Base-by-base conservation (phyloP, 768 basidiomycete genomes). In the Boletus pseudopeckii region DNA sequence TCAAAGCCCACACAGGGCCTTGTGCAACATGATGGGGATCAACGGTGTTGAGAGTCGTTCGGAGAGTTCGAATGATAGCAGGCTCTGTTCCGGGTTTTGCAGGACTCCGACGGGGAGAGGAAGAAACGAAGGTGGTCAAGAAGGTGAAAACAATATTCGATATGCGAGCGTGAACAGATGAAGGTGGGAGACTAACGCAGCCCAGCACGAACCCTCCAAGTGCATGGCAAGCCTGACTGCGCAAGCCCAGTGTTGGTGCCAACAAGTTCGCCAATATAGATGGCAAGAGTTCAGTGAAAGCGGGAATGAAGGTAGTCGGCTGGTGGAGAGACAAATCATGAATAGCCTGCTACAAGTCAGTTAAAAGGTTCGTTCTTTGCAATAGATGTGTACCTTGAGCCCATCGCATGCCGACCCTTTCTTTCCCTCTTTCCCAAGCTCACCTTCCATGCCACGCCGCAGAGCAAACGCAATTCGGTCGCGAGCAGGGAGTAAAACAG, bases 341-440 rank as follows among this genome's bases (percentile, higher is more conserved):
- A 30, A 91, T 77, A 5, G 88, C 89, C 89, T 90, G 50, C 11
- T 41, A 42, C 11, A n/a, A 48, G 44, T 63, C 32, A 59, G 66
- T 38, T 7, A 55, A 46, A 30, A 45, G 48, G 42, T 28, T 41
- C 15, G 51, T 41, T 26, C 26, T 39, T 52, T 45, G 56, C 50
- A 56, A 24, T 33, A 36, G 39, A 40, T 17, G 65, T 70, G 60
- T 64, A 86, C 90, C 79, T 85, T 89, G 43, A 91, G 76, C 20
- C 87, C 88, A 67, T 93, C 90, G 33, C 79, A 86, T 2, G 77
- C 79, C 5, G 90, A 83, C 0, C 91, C 91, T 63, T 90, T 92
- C 75, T 92, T 92, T 10, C 91, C 91, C 67, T 93, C 91, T 65
- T 89, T 90, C 6, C 91, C 91, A 14, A 92, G 79, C 57, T 92